phyloP scores from a whole-genome alignment of 768 basidiomycete genomes.

The Boletus subparvulus region DNA sequence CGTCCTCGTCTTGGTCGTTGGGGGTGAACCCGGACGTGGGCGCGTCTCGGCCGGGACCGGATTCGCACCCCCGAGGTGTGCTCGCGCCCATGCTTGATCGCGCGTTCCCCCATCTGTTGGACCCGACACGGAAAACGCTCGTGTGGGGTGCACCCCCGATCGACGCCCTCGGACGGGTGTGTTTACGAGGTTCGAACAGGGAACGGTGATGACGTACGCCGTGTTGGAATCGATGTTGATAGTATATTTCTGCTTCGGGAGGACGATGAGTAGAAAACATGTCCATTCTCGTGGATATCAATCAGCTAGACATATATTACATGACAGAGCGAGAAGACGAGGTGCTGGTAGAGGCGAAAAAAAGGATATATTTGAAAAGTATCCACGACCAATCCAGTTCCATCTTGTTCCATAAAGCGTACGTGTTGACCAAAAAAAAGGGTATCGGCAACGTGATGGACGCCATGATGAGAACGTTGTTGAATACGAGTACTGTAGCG shows the following conservation, averaged over 20 bases:
- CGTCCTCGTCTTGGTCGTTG: not conserved
- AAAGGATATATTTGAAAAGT: not conserved
- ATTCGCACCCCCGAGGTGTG: constrained; percentile 41
- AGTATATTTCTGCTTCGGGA: not conserved
- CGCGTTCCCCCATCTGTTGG: constrained; percentile 51
- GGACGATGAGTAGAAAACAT: not conserved
- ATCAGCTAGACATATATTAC: not conserved
- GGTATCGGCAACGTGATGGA: not conserved
- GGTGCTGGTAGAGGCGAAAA: not conserved
- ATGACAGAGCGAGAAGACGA: not conserved
- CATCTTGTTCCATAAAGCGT: not conserved
- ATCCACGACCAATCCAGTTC: constrained; percentile 8
- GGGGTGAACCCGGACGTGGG: not conserved
- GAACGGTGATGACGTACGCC: constrained; percentile 4
- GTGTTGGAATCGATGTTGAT: too few relatives aligned
- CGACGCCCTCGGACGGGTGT: constrained; percentile 55
- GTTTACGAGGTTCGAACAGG: not conserved
- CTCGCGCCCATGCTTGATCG: constrained; percentile 43
- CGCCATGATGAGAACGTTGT: not conserved
- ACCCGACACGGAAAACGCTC: constrained; percentile 61
- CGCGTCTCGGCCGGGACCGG: not conserved
- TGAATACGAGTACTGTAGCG: not conserved
- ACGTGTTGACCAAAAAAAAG: not conserved
- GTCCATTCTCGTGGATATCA: not conserved
- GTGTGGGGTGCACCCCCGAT: constrained; percentile 75